phyloP scores from a whole-genome alignment of 2,329 filamentous ascomycete species.

The Neofusicoccum laricinum region DNA sequence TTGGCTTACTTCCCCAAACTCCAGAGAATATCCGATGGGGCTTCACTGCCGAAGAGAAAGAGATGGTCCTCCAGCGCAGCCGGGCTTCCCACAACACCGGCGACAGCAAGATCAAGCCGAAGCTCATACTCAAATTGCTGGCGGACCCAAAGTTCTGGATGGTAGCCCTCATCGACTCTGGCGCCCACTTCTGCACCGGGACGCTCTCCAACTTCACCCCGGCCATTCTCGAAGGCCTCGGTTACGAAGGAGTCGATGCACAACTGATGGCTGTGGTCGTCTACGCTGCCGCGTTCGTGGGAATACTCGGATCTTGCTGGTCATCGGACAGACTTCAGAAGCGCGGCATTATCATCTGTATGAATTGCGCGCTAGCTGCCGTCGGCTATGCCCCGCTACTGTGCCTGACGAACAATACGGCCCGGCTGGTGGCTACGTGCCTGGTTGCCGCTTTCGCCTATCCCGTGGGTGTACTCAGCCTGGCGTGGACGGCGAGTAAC shows the following conservation, averaged over 20 bases:
- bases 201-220: conserved; percentile 19
- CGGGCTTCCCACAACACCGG: not conserved
- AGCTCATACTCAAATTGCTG: not conserved
- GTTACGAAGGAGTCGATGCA: conserved; percentile 16
- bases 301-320: conserved; percentile 17
- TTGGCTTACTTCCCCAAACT: not conserved
- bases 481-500: conserved; percentile 19
- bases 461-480: conserved; percentile 16
- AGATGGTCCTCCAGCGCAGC: not conserved
- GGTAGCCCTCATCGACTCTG: conserved; percentile 10
- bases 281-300: conserved; percentile 6
- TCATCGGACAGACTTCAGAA: conserved; percentile 18
- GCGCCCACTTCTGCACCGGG: conserved; percentile 16
- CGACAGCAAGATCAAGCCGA: not conserved
- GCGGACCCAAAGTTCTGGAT: conserved; percentile 20
- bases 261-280: conserved; percentile 20
- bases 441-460: conserved; percentile 15
- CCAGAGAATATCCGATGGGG: not conserved
- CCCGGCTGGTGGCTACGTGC: conserved; percentile 17
- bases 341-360: not conserved
- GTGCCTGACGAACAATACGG: conserved; percentile 9
- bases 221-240: conserved; percentile 17
- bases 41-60: not conserved
- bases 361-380: not conserved
- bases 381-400: conserved; percentile 13